Conservation (phyloP, 805 yeast genomes). For the Nakazawaea molendinolei region DNA sequence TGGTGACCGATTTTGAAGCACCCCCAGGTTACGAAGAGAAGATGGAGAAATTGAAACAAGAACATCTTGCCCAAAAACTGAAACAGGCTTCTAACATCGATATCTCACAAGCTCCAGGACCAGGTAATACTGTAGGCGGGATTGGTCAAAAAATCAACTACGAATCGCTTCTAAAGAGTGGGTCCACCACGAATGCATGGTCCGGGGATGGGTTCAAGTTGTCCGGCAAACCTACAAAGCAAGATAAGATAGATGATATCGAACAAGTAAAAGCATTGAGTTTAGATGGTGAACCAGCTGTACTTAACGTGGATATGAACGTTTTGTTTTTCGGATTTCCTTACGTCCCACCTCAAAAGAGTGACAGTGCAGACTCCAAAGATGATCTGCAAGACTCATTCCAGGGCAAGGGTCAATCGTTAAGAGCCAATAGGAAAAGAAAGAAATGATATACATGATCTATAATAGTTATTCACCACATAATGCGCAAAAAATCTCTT, state of each 20-base stretch:
- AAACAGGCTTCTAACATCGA: constrained; percentile 32
- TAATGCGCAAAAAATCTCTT: no score
- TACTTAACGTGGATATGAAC: constrained; percentile 71
- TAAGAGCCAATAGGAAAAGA: constrained; percentile 50
- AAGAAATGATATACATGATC: constrained; percentile 8
- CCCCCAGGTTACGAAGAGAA: constrained; percentile 89
- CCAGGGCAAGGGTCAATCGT: constrained; percentile 66
- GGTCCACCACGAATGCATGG: constrained; percentile 29
- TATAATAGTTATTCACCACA: no score
- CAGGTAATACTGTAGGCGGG: constrained; percentile 26
- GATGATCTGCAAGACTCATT: constrained; percentile 27
- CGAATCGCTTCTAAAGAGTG: constrained; percentile 45
- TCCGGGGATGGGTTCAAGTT: constrained; percentile 64
- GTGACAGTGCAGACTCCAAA: constrained; percentile 26
- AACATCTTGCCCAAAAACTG: constrained; percentile 10
- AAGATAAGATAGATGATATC: constrained; percentile 15
- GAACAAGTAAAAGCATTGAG: constrained; percentile 40
- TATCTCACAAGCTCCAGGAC: constrained; percentile 28
- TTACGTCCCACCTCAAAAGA: constrained; percentile 40
- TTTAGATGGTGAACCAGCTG: constrained; percentile 60
- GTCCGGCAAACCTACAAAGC: constrained; percentile 45
- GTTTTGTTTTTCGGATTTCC: constrained; percentile 95
- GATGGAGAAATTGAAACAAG: constrained; percentile 18
- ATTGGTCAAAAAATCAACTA: constrained; percentile 58
- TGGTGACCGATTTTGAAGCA: constrained; percentile 96